Percentiles rank a stretch among this genome's conserved stretches.
These are phyloP conservation scores for Hippophae rhamnoides DNA, from an alignment of 306 rosid species.

Conservation along the genomic window DNA sequence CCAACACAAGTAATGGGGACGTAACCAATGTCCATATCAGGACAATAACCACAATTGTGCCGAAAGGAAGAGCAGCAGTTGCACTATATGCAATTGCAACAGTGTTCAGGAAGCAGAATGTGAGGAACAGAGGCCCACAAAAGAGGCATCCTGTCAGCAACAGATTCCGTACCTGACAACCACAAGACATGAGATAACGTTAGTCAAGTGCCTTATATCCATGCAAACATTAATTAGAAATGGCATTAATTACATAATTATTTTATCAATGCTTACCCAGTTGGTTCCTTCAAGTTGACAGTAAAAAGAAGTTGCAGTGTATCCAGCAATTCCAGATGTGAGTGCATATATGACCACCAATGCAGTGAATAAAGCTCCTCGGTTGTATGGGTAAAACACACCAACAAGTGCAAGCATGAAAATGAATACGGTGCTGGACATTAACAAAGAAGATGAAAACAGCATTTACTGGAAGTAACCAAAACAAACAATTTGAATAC, in stretches of 20 bases:
- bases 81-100: constrained; percentile 91
- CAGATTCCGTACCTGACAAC: constrained; percentile 76
- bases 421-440: constrained; percentile 77
- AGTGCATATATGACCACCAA: constrained; percentile 91
- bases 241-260: constrained; percentile 7
- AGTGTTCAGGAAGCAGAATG: constrained; percentile 93
- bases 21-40: constrained; percentile 94
- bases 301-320: constrained; percentile 81
- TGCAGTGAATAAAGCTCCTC: constrained; percentile 94
- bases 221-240: constrained; percentile 1
- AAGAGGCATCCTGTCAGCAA: constrained; percentile 92
- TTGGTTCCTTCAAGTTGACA: constrained; percentile 87
- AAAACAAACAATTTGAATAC: background rate
- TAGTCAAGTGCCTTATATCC: constrained; percentile 3
- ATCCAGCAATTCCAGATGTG: constrained; percentile 95
- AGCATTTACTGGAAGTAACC: constrained; percentile 7
- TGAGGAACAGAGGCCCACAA: constrained; percentile 88
- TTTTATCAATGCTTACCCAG: constrained; percentile 44
- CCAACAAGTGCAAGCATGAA: constrained; percentile 89
- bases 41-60: constrained; percentile 84
- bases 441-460: constrained; percentile 18
- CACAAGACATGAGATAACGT: constrained; percentile 23
- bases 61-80: constrained; percentile 96
- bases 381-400: constrained; percentile 91
- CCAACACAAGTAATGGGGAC: constrained; percentile 87